phyloP scores from a whole-genome alignment of 1,284 basidiomycete genomes.

The Apiotrichum gracile region DNA sequence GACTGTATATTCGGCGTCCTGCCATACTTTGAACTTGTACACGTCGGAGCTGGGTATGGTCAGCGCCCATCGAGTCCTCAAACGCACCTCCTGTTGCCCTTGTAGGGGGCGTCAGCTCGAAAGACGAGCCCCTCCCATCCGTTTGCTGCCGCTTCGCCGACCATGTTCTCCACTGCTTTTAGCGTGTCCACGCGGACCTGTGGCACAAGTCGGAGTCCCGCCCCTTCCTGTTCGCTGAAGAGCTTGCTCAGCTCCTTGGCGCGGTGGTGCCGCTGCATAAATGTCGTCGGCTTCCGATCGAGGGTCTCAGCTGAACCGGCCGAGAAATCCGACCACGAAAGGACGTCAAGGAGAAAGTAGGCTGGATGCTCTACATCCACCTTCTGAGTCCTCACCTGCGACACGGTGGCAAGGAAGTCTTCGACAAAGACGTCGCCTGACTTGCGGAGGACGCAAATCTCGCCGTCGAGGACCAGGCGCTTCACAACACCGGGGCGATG shows the following conservation, averaged over 20 bases:
- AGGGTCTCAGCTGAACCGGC: not conserved
- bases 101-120: slow-evolving; percentile 36
- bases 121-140: slow-evolving; percentile 46
- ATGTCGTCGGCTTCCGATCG: slow-evolving; percentile 5
- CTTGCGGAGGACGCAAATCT: slow-evolving; percentile 28
- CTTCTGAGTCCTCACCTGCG: slow-evolving; percentile 24
- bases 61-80: too few species aligned
- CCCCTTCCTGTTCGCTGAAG: not conserved
- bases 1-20: slow-evolving; percentile 42
- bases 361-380: slow-evolving; percentile 22
- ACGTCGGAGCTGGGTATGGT: slow-evolving; percentile 27
- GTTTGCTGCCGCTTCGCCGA: slow-evolving; percentile 27
- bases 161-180: slow-evolving; percentile 32
- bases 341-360: slow-evolving; percentile 39
- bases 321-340: slow-evolving; percentile 28
- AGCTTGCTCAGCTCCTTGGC: not conserved
- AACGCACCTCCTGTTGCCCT: slow-evolving; percentile 36
- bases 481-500: slow-evolving; percentile 13
- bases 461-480: slow-evolving; percentile 44
- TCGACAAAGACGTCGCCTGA: slow-evolving; percentile 24
- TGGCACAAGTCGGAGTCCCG: slow-evolving; percentile 22
- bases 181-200: slow-evolving; percentile 22
- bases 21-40: slow-evolving; percentile 44
- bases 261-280: slow-evolving; percentile 21
- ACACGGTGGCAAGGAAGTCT: slow-evolving; percentile 38